These are phyloP conservation scores for Wallacemonas sp. DNA, from an alignment of 208 protist genomes.

Conservation along the genomic window DNA sequence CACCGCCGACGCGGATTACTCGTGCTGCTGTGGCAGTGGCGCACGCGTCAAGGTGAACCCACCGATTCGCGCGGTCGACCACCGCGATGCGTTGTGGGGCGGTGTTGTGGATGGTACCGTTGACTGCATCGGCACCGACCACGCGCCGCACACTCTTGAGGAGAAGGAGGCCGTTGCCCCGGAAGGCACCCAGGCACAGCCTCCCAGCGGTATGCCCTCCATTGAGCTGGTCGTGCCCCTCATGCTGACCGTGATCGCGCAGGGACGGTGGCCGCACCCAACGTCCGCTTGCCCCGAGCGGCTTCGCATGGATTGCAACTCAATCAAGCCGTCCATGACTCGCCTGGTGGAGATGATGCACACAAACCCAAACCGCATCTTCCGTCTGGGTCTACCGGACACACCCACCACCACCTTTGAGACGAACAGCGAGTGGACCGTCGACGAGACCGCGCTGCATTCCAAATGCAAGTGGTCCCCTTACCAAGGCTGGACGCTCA, in stretches of 20 bases:
- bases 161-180: constrained; percentile 72
- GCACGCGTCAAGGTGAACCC: constrained; percentile 87
- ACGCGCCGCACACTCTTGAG: constrained; percentile 90
- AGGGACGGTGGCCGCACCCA: constrained; percentile 70
- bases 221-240: constrained; percentile 91
- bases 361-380: constrained; percentile 79
- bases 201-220: constrained; percentile 92
- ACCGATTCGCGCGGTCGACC: constrained; percentile 62
- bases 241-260: constrained; percentile 74
- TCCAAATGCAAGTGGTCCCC: constrained; percentile 88
- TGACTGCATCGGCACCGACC: constrained; percentile 94
- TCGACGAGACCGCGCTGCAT: constrained; percentile 57
- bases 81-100: constrained; percentile 89
- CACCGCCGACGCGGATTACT: constrained; percentile 65
- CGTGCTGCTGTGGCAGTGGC: constrained; percentile 40
- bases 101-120: constrained; percentile 86
- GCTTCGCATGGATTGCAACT: constrained; percentile 21
- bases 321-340: constrained; percentile 29
- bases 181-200: constrained; percentile 15
- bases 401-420: constrained; percentile 43
- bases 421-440: constrained; percentile 41
- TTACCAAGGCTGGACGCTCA: constrained; percentile 73
- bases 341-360: constrained; percentile 73
- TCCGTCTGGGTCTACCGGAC: constrained; percentile 35
- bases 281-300: constrained; percentile 42